phyloP scores from a whole-genome alignment of 1,139 yeast genomes.

The Taphrina sp. region DNA sequence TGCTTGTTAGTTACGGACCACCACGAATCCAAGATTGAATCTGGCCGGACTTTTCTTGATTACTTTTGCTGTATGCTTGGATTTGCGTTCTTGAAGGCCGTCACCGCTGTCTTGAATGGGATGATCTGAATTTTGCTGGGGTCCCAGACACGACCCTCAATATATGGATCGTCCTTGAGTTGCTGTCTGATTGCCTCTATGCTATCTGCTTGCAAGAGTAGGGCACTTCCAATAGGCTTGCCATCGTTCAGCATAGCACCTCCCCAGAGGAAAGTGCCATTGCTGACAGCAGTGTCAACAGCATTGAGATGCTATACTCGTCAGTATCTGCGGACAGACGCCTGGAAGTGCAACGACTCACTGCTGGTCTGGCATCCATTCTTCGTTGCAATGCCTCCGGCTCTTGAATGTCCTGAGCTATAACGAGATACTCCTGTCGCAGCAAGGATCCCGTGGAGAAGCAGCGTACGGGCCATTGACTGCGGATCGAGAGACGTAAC shows the following conservation, averaged over 20 bases:
- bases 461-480: too few relatives aligned
- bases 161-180: conserved; percentile 21
- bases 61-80: neutral
- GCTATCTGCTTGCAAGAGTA: conserved; percentile 11
- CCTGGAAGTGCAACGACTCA: too few relatives aligned
- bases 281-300: neutral
- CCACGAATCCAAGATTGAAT: too few relatives aligned
- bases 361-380: conserved; percentile 12
- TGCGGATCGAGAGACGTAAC: too few relatives aligned
- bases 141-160: conserved; percentile 20
- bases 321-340: too few relatives aligned
- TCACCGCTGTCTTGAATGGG: conserved; percentile 17
- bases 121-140: conserved; percentile 8
- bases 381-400: conserved; percentile 17
- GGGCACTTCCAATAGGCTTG: conserved; percentile 20
- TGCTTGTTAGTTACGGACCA: neutral
- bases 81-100: conserved; percentile 8
- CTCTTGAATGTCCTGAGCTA: conserved; percentile 20
- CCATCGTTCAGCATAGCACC: conserved; percentile 25
- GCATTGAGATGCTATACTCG: conserved; percentile 25
- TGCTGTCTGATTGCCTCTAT: conserved; percentile 8
- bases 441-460: neutral
- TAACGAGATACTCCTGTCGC: conserved; percentile 9
- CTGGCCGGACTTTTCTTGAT: too few relatives aligned
- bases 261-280: conserved; percentile 14